Percentiles rank a stretch among this genome's conserved stretches.
These are phyloP conservation scores for Amauroascus niger DNA, from an alignment of 2,329 filamentous ascomycete genomes.

Conservation along the genomic window DNA sequence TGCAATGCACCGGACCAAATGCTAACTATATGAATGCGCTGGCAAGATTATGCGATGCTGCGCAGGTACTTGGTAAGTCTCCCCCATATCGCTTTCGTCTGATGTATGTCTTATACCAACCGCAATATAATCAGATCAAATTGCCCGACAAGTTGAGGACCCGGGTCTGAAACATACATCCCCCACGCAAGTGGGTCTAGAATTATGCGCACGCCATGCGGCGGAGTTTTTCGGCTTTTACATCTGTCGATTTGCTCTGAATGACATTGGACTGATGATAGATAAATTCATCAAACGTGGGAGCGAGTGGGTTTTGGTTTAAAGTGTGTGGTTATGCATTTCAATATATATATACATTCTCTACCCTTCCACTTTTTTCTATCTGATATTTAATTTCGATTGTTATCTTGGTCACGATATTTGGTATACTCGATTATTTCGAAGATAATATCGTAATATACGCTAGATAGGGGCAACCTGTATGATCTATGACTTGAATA, in stretches of 20 bases:
- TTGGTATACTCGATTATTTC: neutral
- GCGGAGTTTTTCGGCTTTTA: slow-evolving; percentile 98
- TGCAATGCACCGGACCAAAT: slow-evolving; percentile 72
- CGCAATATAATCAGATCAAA: slow-evolving; percentile 59
- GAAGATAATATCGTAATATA: slow-evolving; percentile 2
- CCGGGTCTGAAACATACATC: slow-evolving; percentile 84
- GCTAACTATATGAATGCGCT: slow-evolving; percentile 84
- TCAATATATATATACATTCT: neutral
- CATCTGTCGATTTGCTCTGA: slow-evolving; percentile 85
- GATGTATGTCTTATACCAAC: slow-evolving; percentile 1
- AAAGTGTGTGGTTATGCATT: slow-evolving; percentile 6
- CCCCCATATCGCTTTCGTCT: neutral
- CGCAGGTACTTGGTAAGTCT: slow-evolving; percentile 74
- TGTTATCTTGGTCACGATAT: neutral
- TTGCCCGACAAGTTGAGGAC: slow-evolving; percentile 91
- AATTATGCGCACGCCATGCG: slow-evolving; percentile 84
- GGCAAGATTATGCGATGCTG: slow-evolving; percentile 84
- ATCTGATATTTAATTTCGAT: neutral
- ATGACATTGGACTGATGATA: slow-evolving; percentile 71
- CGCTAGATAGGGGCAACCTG: neutral
- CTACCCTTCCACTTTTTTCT: neutral
- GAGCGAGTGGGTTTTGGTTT: slow-evolving; percentile 78
- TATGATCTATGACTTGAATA: neutral
- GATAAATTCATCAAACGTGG: slow-evolving; percentile 97
- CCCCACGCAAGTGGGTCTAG: slow-evolving; percentile 88